These are phyloP conservation scores for Sarocladiaceae sp. DNA, from an alignment of 2,329 filamentous ascomycete genomes.

Conservation along the genomic window DNA sequence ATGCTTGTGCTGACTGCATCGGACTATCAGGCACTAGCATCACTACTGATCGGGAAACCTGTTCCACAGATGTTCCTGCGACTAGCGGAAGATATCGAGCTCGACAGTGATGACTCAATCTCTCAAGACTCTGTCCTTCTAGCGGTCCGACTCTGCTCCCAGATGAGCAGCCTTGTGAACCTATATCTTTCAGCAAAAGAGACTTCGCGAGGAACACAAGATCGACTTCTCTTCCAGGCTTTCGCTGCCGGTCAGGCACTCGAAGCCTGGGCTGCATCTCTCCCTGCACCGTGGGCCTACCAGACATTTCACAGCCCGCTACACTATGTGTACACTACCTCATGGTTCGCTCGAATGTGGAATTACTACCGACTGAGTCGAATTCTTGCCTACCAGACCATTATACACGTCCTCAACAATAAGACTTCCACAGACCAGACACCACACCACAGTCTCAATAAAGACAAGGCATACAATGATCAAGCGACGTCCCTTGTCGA, in stretches of 20 bases:
- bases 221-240: not conserved
- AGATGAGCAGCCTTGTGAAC: not conserved
- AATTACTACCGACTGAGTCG: not conserved
- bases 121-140: not conserved
- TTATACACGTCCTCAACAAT: not conserved
- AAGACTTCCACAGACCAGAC: not conserved
- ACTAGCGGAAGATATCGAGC: not conserved
- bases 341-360: not conserved
- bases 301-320: too few species aligned
- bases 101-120: not conserved
- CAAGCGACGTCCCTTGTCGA: not conserved
- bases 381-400: not conserved
- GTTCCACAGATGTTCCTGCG: not conserved
- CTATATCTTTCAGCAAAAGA: not conserved
- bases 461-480: not conserved
- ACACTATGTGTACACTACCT: not conserved
- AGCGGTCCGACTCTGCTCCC: not conserved
- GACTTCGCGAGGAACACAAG: not conserved
- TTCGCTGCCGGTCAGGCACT: not conserved
- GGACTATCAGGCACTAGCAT: not conserved
- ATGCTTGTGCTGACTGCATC: not conserved
- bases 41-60: not conserved
- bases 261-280: not conserved
- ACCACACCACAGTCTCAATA: not conserved
- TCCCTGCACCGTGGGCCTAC: not conserved